Evolutionary conservation across 2,329 filamentous ascomycete genomes (phyloP).

Genomic region (Tolypocladium endophyticum): DNA sequence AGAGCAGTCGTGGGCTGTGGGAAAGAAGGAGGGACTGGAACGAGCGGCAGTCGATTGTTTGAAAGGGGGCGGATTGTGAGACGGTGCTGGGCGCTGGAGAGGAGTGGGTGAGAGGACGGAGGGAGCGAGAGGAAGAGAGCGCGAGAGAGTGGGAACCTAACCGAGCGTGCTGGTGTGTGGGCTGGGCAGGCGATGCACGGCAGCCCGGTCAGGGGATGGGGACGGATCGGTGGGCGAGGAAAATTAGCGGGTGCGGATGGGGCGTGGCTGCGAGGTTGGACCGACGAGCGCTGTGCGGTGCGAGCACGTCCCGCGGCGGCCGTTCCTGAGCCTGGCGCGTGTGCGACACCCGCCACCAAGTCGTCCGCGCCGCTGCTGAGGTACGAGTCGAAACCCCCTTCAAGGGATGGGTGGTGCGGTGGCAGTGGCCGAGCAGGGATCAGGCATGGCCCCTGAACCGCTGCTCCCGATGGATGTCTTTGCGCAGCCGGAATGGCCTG

Average conservation of each 20-base stretch:
- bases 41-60: constrained; percentile 26
- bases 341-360: not conserved
- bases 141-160: not conserved
- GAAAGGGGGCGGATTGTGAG: constrained; percentile 23
- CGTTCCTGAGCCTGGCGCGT: not conserved
- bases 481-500: constrained; percentile 4
- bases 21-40: constrained; percentile 29
- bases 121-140: constrained; percentile 1
- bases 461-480: constrained; percentile 1
- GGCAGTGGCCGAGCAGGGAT: not conserved
- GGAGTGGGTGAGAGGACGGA: constrained; percentile 3
- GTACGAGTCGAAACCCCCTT: not conserved
- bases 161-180: not conserved
- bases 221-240: constrained; percentile 1
- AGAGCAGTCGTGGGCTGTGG: constrained; percentile 17
- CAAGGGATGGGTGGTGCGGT: not conserved
- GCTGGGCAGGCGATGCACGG: not conserved
- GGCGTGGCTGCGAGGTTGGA: not conserved
- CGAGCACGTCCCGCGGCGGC: not conserved
- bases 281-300: not conserved
- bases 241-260: not conserved
- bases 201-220: not conserved
- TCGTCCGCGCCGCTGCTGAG: too few species aligned
- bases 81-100: constrained; percentile 11
- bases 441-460: not conserved